Percentiles rank a stretch among this genome's conserved stretches.
These are phyloP conservation scores for Diaporthe sp. DNA, from an alignment of 2,329 filamentous ascomycete species.

Conservation along the genomic window DNA sequence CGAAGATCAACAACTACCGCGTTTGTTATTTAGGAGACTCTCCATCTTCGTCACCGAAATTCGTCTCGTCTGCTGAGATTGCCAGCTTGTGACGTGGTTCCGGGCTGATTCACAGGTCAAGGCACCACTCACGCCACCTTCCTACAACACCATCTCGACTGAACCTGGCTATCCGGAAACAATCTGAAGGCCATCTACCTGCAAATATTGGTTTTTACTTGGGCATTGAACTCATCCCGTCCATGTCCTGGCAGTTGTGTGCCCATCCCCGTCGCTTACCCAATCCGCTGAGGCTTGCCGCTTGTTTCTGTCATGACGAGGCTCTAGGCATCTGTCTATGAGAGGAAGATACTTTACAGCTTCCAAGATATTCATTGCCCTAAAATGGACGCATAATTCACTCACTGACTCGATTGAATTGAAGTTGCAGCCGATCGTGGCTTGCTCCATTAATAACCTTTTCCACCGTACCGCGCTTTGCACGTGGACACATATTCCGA, in stretches of 20 bases:
- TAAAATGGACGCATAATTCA: background rate
- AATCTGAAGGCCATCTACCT: background rate
- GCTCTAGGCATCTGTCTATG: background rate
- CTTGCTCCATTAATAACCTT: too few relatives aligned
- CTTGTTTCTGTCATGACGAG: background rate
- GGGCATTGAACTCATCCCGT: background rate
- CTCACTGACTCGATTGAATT: too few relatives aligned
- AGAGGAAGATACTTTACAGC: background rate
- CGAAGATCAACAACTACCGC: background rate
- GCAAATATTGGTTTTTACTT: background rate
- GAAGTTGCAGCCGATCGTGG: background rate
- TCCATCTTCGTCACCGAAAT: background rate
- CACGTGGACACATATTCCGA: background rate
- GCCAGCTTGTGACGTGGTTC: background rate
- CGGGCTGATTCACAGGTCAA: background rate
- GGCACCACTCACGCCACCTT: background rate
- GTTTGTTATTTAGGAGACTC: background rate
- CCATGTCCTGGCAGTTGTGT: background rate
- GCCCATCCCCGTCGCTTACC: background rate
- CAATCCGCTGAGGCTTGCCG: too few relatives aligned
- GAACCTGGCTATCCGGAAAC: background rate
- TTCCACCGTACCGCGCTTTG: background rate
- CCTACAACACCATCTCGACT: background rate
- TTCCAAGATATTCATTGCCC: background rate
- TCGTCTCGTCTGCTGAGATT: background rate